Conservation (phyloP, 176 grass and related monocot genomes). For the Carex littledalei region DNA sequence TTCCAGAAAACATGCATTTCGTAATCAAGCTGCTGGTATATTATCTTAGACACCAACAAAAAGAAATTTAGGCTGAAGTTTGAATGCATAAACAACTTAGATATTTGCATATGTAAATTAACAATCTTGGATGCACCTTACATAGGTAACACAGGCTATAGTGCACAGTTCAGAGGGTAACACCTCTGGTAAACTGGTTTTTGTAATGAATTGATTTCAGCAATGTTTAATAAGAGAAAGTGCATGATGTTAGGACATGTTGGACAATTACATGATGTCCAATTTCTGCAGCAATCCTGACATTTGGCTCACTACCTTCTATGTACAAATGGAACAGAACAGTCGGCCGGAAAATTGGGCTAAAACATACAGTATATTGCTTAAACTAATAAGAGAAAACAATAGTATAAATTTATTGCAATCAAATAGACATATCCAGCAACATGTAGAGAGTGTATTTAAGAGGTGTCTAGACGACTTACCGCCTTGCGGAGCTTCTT, state of each 20-base stretch:
- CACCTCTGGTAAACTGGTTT: too few relatives aligned
- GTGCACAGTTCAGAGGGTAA: too few relatives aligned
- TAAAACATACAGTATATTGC: background rate
- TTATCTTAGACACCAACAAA: background rate
- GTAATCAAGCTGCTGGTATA: background rate
- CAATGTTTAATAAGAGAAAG: background rate
- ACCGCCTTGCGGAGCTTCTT: conserved; percentile 98
- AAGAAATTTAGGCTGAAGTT: too few relatives aligned
- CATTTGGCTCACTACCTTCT: background rate
- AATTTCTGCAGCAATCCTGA: background rate
- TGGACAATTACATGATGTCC: too few relatives aligned
- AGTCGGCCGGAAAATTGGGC: background rate
- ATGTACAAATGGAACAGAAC: background rate
- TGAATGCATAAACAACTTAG: background rate
- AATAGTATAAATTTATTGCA: background rate
- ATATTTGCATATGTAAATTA: too few relatives aligned
- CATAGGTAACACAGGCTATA: background rate
- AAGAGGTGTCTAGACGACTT: conserved; percentile 25
- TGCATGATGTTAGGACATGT: background rate
- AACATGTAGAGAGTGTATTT: background rate
- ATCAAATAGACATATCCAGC: background rate
- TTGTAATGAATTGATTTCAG: too few relatives aligned
- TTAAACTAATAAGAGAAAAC: background rate
- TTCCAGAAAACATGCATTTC: background rate
- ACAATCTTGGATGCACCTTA: background rate